phyloP scores from a whole-genome alignment of 2,329 filamentous ascomycete species.

The Aureobasidium sp. region DNA sequence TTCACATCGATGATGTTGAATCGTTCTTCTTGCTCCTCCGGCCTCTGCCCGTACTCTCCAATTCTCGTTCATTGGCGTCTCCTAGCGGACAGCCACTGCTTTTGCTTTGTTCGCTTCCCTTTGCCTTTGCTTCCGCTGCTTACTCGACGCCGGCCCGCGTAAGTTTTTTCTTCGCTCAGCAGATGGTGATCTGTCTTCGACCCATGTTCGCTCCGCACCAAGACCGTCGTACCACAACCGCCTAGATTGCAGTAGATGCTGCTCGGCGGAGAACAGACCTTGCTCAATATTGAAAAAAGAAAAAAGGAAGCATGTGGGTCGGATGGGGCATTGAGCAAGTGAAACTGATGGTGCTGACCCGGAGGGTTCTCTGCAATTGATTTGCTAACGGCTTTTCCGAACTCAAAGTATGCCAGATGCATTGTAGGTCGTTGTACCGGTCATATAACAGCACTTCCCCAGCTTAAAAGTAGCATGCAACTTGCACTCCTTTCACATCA shows the following conservation, averaged over 20 bases:
- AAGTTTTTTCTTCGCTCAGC: slow-evolving; percentile 7
- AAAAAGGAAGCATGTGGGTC: slow-evolving; percentile 14
- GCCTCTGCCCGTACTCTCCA: not conserved
- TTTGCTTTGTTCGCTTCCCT: slow-evolving; percentile 10
- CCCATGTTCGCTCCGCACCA: slow-evolving; percentile 3
- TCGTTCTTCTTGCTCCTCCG: not conserved
- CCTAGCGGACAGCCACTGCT: slow-evolving; percentile 10
- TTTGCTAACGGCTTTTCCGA: slow-evolving; percentile 8
- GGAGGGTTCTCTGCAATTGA: not conserved
- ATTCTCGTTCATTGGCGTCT: slow-evolving; percentile 9
- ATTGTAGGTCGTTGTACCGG: slow-evolving; percentile 12
- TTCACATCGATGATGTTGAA: slow-evolving; percentile 7
- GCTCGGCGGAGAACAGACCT: slow-evolving; percentile 9
- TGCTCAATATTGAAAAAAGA: not conserved
- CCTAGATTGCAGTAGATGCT: slow-evolving; percentile 12
- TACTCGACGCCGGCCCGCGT: slow-evolving; percentile 10
- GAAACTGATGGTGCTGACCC: slow-evolving; percentile 4
- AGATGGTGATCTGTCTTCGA: slow-evolving; percentile 8
- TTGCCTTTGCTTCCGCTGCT: slow-evolving; percentile 1
- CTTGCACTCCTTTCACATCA: slow-evolving; percentile 11
- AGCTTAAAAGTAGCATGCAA: slow-evolving; percentile 3
- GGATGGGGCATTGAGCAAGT: not conserved
- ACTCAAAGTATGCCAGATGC: slow-evolving; percentile 8
- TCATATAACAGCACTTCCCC: slow-evolving; percentile 12
- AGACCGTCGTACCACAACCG: slow-evolving; percentile 8